phyloP scores from a whole-genome alignment of 1,139 yeast genomes.

The Kodamaea ohmeri region DNA sequence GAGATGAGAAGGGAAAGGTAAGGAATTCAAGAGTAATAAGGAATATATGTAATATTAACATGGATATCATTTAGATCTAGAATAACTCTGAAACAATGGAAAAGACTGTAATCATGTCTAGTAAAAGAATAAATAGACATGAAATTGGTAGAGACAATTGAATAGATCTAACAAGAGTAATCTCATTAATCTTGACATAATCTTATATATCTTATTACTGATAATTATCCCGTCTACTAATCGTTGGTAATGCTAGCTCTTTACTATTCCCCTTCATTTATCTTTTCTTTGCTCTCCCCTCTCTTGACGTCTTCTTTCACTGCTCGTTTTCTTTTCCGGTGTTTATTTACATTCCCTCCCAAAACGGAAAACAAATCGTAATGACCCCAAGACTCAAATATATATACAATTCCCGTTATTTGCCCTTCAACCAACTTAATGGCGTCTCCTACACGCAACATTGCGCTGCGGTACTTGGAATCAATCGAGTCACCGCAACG shows the following conservation, averaged over 20 bases:
- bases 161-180: too few species aligned
- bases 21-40: too few species aligned
- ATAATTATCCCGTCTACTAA: too few species aligned
- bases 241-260: too few species aligned
- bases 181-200: too few species aligned
- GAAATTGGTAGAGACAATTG: too few species aligned
- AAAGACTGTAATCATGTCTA: too few species aligned
- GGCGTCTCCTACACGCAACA: constrained; percentile 26
- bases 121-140: too few species aligned
- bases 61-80: too few species aligned
- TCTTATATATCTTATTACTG: too few species aligned
- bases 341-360: constrained; percentile 13
- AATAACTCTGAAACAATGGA: too few species aligned
- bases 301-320: not conserved
- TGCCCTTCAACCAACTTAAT: constrained; percentile 12
- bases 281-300: constrained; percentile 1
- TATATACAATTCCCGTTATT: not conserved
- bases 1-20: not conserved
- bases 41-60: too few species aligned
- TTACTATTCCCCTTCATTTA: not conserved
- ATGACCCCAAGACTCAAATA: constrained; percentile 1
- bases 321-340: constrained; percentile 1
- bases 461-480: constrained; percentile 37
- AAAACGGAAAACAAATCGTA: constrained; percentile 8
- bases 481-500: constrained; percentile 26